phyloP scores from a whole-genome alignment of 2,329 filamentous ascomycete genomes.

The Alternaria solani region DNA sequence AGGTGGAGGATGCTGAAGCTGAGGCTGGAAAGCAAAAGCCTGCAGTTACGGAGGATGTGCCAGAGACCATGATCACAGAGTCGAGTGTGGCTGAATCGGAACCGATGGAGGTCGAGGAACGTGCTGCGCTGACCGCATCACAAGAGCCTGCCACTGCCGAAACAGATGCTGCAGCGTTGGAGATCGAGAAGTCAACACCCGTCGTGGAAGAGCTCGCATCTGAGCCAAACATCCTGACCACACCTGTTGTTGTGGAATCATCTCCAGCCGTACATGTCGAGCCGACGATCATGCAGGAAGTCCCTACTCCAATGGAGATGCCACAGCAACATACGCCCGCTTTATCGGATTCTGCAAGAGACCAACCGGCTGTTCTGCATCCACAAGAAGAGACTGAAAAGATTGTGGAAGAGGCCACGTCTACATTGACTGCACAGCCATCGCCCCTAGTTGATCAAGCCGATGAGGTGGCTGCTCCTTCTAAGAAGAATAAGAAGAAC shows the following conservation, averaged over 20 bases:
- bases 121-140: neutral
- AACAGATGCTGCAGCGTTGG: constrained; percentile 13
- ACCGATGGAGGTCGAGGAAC: constrained; percentile 4
- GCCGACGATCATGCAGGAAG: neutral
- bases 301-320: neutral
- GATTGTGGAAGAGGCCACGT: neutral
- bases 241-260: neutral
- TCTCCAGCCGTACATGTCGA: neutral
- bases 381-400: neutral
- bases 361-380: neutral
- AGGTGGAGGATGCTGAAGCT: constrained; percentile 3
- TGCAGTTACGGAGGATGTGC: constrained; percentile 15
- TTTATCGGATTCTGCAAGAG: neutral
- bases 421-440: neutral
- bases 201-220: constrained; percentile 17
- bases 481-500: constrained; percentile 37
- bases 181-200: constrained; percentile 27
- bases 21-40: constrained; percentile 13
- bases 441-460: constrained; percentile 8
- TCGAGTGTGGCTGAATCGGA: neutral
- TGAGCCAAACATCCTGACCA: constrained; percentile 9
- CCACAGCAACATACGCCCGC: neutral
- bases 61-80: neutral
- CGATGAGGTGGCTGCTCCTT: constrained; percentile 12
- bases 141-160: constrained; percentile 13